A percentile compares a stretch with the other conserved stretches of the same genome.
phyloP scores from a whole-genome alignment of 2,329 filamentous ascomycete species.

The Diaporthe citrichinensis region DNA sequence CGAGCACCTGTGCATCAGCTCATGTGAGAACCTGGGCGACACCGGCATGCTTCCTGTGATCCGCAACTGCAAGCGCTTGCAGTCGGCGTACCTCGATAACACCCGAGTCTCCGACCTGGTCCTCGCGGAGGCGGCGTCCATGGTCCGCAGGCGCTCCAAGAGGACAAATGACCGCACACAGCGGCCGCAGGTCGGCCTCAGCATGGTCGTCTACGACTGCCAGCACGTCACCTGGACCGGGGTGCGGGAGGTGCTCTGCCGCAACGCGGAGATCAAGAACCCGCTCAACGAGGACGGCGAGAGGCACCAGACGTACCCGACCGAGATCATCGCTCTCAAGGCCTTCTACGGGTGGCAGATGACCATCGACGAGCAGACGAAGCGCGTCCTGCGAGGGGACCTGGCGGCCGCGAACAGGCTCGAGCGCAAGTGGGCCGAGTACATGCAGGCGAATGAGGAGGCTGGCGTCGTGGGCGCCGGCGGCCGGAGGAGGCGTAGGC shows the following conservation, averaged over 20 bases:
- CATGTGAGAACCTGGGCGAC: constrained; percentile 89
- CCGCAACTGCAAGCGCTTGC: constrained; percentile 78
- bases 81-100: constrained; percentile 89
- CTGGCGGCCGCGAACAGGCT: constrained; percentile 81
- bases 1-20: constrained; percentile 88
- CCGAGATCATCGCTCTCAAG: constrained; percentile 87
- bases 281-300: constrained; percentile 47
- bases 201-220: constrained; percentile 91
- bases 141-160: constrained; percentile 76
- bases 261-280: constrained; percentile 82
- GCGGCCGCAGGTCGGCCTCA: constrained; percentile 73
- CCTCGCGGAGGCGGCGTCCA: constrained; percentile 86
- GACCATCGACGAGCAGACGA: constrained; percentile 93
- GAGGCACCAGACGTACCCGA: constrained; percentile 68
- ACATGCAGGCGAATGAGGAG: constrained; percentile 93
- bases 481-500: constrained; percentile 77
- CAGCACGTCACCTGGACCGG: constrained; percentile 94
- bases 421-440: constrained; percentile 92
- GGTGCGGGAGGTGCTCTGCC: constrained; percentile 85
- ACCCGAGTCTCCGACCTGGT: constrained; percentile 90
- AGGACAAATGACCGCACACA: constrained; percentile 56
- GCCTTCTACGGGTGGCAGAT: constrained; percentile 97
- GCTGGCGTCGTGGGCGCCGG: constrained; percentile 78
- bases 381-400: constrained; percentile 85
- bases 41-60: constrained; percentile 86